Base-by-base conservation (phyloP, 768 basidiomycete species). In the Boletus subcaerulescens region DNA sequence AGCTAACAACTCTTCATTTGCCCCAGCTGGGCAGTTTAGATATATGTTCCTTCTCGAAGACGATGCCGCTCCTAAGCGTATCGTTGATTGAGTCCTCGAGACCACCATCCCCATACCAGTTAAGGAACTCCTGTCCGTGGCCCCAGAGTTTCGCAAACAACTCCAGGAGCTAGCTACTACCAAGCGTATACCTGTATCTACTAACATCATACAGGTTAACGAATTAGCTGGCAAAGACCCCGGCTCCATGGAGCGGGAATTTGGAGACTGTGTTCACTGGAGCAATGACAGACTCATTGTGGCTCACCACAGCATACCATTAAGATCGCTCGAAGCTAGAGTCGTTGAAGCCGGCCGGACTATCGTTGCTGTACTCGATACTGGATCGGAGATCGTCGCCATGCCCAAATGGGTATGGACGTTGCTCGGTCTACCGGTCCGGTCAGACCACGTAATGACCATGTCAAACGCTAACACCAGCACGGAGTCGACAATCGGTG, bases 291-390 rank as follows among this genome's bases (percentile, higher is more conserved):
- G 24, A 4, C 24, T 26, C 24, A 26, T 26, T 26, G 24, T 26
- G 6, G 24, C 24, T 6, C 24, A 26, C 5, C 24, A 26, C 6
- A 14, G 42, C 7, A 2, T 14, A 6, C 42, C 3, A 4, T 26
- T 7, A 5, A 1, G 5, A 5, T 26, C 5, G 5, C 24, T 26
- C 24, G 5, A 43, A 26, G 24, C 11, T 4, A 26, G 13, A 9
- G 14, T 43, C 1, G 24, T 26, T 1, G 5, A 26, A 4, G 0
- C 13, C 1, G 0, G 12, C 12, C 2, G 6, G 11, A 20, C 12
- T 4, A 10, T 42, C 5, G 4, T 5, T 10, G 18, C 20, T 11
- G 6, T 42, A 2, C 22, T 42, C 0, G 12, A 42, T n/a, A 22
- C 41, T 12, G 41, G 41, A 10, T 42, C 22, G 1, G 20, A 42